phyloP scores from a whole-genome alignment of 345 rosid species.

The Aurinia saxatilis region DNA sequence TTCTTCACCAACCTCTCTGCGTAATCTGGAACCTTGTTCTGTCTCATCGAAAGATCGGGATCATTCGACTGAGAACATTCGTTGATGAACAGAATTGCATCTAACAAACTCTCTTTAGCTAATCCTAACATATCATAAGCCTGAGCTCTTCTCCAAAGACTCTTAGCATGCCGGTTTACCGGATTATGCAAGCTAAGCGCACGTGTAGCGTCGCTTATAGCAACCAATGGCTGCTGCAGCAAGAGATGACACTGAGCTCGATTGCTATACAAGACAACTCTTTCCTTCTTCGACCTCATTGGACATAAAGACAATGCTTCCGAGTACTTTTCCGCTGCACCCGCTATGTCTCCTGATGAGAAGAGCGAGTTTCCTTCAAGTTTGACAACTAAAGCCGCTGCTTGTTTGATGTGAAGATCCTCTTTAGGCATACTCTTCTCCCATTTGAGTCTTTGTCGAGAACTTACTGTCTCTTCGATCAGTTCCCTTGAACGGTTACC shows the following conservation, averaged over 20 bases:
- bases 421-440: conserved; percentile 94
- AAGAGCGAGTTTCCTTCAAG: conserved; percentile 97
- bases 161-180: conserved; percentile 85
- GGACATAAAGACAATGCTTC: conserved; percentile 92
- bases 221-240: conserved; percentile 85
- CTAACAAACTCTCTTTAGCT: conserved; percentile 95
- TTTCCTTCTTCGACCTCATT: conserved; percentile 87
- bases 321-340: conserved; percentile 85
- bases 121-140: conserved; percentile 93
- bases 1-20: conserved; percentile 95
- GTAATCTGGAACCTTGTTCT: conserved; percentile 96
- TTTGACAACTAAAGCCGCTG: conserved; percentile 86
- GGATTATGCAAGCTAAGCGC: conserved; percentile 89
- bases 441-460: conserved; percentile 76
- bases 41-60: conserved; percentile 85
- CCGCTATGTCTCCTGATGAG: conserved; percentile 87
- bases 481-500: conserved; percentile 55
- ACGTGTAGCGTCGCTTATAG: conserved; percentile 89
- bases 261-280: conserved; percentile 91
- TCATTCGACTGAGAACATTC: conserved; percentile 97
- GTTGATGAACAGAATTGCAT: conserved; percentile 90
- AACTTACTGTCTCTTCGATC: conserved; percentile 64
- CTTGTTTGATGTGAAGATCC: conserved; percentile 98
- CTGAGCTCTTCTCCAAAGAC: conserved; percentile 99
- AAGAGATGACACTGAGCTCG: conserved; percentile 96